Conservation (phyloP, 148 eudicot genomes). For the Linanthus parryae region DNA sequence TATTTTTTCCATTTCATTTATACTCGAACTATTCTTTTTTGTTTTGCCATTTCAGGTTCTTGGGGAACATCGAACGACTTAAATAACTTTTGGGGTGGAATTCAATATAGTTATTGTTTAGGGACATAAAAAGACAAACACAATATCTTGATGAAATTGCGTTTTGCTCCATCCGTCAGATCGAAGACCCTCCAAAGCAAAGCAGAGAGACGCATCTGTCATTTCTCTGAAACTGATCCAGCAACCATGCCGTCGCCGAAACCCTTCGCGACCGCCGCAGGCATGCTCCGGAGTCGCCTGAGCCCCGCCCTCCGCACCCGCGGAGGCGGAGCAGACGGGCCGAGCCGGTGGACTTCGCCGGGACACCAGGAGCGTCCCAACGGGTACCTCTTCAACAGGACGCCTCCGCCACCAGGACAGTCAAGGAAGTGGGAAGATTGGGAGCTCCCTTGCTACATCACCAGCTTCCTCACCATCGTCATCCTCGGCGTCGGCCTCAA, state of each 20-base stretch:
- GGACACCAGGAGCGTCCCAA: conserved; percentile 97
- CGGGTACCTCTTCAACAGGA: conserved; percentile 74
- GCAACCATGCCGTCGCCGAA: conserved; percentile 40
- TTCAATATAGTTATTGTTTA: no score
- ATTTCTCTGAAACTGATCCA: neutral
- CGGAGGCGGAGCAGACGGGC: conserved; percentile 32
- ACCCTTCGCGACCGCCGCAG: conserved; percentile 49
- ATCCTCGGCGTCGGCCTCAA: conserved; percentile 91
- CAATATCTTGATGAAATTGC: no score
- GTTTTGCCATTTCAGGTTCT: no score
- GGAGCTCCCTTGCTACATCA: conserved; percentile 95
- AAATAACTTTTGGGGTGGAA: no score
- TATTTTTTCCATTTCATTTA: no score
- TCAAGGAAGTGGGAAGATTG: conserved; percentile 93
- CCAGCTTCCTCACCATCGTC: conserved; percentile 88
- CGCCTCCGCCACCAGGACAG: conserved; percentile 77
- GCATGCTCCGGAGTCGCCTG: conserved; percentile 45
- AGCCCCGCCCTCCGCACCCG: conserved; percentile 50
- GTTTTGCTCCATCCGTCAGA: no score
- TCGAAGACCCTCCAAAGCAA: no score
- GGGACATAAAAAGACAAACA: no score
- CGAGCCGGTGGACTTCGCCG: conserved; percentile 64
- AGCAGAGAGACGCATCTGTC: no score
- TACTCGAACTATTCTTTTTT: no score
- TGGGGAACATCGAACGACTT: no score